Evolutionary conservation across 2,329 filamentous ascomycete genomes (phyloP).

Genomic region (Sporothrix pseudoabietina): DNA sequence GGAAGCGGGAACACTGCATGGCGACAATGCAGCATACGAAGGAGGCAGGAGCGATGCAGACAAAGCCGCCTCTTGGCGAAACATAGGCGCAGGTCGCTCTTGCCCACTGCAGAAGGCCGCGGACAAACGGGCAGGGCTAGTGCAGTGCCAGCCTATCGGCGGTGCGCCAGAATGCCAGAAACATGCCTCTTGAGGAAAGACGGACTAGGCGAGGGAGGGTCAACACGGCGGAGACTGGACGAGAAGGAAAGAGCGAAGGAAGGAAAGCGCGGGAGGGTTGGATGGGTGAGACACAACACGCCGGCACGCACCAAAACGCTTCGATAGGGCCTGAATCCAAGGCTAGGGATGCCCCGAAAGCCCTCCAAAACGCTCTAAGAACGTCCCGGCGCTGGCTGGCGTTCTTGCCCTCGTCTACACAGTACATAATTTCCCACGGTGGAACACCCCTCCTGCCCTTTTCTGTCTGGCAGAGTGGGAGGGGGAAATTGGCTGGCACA

Average conservation of each 20-base stretch:
- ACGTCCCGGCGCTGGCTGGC: not conserved
- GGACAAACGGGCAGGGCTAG: constrained; percentile 11
- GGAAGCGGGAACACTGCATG: not conserved
- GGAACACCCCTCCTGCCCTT: constrained; percentile 2
- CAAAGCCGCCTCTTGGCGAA: not conserved
- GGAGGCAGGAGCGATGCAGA: not conserved
- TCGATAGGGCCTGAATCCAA: not conserved
- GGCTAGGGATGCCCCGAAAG: not conserved
- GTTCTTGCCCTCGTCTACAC: not conserved
- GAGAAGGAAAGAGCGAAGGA: constrained; percentile 3
- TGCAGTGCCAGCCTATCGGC: not conserved
- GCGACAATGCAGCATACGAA: not conserved
- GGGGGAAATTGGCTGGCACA: constrained; percentile 17
- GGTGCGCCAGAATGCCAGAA: not conserved
- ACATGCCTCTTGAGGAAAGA: not conserved
- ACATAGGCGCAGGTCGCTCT: not conserved
- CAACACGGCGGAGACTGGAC: constrained; percentile 16
- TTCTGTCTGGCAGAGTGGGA: not conserved
- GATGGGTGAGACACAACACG: not conserved
- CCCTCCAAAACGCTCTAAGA: not conserved
- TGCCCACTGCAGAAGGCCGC: not conserved
- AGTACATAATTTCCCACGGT: constrained; percentile 12
- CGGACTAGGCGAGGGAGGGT: not conserved
- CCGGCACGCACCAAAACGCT: not conserved
- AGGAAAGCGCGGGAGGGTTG: not conserved